Percentiles rank a stretch among this genome's conserved stretches.
Conservation (phyloP, 2,329 filamentous ascomycete species). For the Chrysosporium queenslandicum region DNA sequence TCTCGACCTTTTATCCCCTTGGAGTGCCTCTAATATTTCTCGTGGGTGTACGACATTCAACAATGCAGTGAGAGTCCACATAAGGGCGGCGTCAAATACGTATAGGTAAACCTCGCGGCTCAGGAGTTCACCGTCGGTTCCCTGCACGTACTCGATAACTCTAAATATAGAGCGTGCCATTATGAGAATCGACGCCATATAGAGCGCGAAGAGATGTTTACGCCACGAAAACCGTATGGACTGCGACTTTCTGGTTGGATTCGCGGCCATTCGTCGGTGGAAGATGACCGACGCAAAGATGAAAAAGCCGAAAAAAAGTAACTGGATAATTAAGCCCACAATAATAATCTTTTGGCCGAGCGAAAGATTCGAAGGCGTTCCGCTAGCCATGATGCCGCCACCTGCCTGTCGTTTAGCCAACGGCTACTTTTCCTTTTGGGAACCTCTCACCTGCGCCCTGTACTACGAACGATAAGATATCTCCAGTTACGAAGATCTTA, state of each 20-base stretch:
- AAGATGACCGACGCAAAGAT: constrained; percentile 42
- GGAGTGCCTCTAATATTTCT: constrained; percentile 7
- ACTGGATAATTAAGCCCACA: constrained; percentile 47
- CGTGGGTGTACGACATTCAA: constrained; percentile 16
- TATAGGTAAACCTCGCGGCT: constrained; percentile 26
- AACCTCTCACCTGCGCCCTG: constrained; percentile 22
- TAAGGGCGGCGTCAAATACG: constrained; percentile 26
- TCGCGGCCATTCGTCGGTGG: constrained; percentile 36
- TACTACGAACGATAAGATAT: constrained; percentile 25
- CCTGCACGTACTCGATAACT: constrained; percentile 27
- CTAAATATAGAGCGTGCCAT: constrained; percentile 28
- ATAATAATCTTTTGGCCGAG: constrained; percentile 40
- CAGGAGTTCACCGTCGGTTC: constrained; percentile 26
- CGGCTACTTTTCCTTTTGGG: background rate
- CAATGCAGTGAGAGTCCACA: constrained; percentile 22
- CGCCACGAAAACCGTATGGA: constrained; percentile 23
- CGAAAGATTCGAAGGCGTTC: constrained; percentile 14
- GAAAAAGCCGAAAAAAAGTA: constrained; percentile 50
- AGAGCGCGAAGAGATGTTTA: constrained; percentile 25
- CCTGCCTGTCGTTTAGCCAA: constrained; percentile 24
- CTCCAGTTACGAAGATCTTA: constrained; percentile 26
- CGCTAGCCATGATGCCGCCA: constrained; percentile 24
- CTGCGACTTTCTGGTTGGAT: constrained; percentile 21
- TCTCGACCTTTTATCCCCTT: background rate
- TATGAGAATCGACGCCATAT: constrained; percentile 24